These are phyloP conservation scores for Colletotrichum sp. DNA, from an alignment of 2,329 filamentous ascomycete genomes.

Conservation along the genomic window DNA sequence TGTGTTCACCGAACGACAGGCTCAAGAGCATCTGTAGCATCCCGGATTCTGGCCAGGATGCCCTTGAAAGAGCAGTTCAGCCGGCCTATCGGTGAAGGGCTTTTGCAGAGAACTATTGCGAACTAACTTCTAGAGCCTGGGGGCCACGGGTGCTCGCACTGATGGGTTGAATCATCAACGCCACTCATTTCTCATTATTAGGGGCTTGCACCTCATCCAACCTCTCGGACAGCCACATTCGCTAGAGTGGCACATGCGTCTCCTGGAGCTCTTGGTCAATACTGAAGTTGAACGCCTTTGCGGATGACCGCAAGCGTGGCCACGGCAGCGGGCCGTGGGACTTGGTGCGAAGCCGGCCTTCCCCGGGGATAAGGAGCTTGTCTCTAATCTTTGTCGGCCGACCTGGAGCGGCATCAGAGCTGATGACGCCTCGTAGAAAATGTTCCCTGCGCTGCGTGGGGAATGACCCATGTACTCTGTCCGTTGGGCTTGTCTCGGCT, in stretches of 20 bases:
- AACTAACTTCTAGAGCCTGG: background rate
- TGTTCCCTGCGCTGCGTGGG: background rate
- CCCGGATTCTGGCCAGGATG: background rate
- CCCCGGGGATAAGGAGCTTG: background rate
- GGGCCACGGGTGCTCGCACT: background rate
- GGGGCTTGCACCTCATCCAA: background rate
- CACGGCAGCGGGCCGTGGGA: background rate
- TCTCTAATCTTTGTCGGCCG: background rate
- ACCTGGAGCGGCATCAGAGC: background rate
- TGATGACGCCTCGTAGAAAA: background rate
- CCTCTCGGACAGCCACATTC: background rate
- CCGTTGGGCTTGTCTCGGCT: background rate
- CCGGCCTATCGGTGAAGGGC: background rate
- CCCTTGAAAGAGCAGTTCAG: background rate
- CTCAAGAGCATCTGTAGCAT: background rate
- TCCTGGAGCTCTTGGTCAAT: background rate
- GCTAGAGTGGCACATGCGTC: background rate
- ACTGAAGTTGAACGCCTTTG: background rate
- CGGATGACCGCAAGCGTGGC: background rate
- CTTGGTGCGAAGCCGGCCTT: background rate
- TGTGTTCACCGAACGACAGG: background rate
- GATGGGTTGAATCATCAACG: background rate
- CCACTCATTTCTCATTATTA: constrained; percentile 7
- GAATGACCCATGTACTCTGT: background rate
- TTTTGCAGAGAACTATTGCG: background rate